These are phyloP conservation scores for Pascua sp. DNA, from an alignment of 1,284 basidiomycete species.

Conservation along the genomic window DNA sequence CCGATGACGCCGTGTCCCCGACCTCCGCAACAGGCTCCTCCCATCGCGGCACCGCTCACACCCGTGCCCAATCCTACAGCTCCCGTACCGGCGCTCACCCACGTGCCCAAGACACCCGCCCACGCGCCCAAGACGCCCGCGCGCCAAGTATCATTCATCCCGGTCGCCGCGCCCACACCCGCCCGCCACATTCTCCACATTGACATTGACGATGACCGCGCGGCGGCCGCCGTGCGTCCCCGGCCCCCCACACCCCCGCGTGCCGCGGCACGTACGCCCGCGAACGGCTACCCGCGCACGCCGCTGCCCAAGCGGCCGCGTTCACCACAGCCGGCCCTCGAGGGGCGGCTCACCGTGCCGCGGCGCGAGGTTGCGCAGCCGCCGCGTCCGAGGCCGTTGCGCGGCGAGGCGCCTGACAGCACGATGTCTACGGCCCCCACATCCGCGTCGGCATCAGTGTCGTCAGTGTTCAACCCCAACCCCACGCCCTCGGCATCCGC, in stretches of 20 bases:
- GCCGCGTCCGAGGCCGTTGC: neutral
- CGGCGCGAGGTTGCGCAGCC: neutral
- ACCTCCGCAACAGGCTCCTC: too few relatives aligned
- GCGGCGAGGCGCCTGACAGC: neutral
- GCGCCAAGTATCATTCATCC: too few relatives aligned
- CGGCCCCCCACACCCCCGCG: conserved; percentile 13
- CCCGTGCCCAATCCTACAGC: too few relatives aligned
- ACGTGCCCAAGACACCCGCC: too few relatives aligned
- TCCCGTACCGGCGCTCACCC: too few relatives aligned
- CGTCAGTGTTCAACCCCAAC: too few relatives aligned
- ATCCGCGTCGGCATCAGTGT: neutral
- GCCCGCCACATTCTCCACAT: conserved; percentile 7
- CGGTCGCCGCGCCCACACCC: neutral
- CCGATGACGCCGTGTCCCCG: too few relatives aligned
- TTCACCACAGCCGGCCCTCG: conserved; percentile 1
- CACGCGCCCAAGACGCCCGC: too few relatives aligned
- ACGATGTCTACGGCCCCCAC: neutral
- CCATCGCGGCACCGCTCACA: too few relatives aligned
- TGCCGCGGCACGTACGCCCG: conserved; percentile 1
- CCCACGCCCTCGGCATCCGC: neutral
- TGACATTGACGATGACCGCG: neutral
- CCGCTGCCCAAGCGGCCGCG: conserved; percentile 1
- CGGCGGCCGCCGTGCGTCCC: neutral
- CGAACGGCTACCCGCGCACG: conserved; percentile 5
- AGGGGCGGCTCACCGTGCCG: neutral